A percentile compares a stretch with the other conserved stretches of the same genome.
Evolutionary conservation across 202 grass and related monocot species (phyloP).

Genomic region (Setaria viridis): DNA sequence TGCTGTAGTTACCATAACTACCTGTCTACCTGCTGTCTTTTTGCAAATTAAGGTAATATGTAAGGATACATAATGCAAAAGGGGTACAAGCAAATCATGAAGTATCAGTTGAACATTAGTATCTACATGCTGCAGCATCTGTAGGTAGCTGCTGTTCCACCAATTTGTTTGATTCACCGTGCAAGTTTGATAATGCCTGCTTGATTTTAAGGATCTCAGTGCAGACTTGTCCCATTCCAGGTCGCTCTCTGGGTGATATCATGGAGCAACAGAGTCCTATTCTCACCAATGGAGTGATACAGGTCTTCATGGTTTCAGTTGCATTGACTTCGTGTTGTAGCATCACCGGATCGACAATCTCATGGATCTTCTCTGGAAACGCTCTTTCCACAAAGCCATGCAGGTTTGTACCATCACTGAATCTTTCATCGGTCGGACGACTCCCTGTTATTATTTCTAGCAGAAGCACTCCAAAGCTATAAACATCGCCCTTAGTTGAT

Average conservation of each 20-base stretch:
- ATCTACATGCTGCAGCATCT: background rate
- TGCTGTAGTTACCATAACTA: no score
- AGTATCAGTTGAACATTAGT: background rate
- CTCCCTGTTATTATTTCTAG: constrained; percentile 63
- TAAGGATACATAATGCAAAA: background rate
- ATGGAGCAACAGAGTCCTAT: background rate
- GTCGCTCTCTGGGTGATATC: background rate
- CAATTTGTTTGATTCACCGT: background rate
- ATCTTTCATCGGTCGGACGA: constrained; percentile 43
- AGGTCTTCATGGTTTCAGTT: background rate
- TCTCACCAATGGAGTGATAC: background rate
- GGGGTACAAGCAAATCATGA: background rate
- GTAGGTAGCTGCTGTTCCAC: background rate
- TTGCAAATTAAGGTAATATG: background rate
- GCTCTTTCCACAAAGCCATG: constrained; percentile 31
- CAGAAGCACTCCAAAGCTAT: constrained; percentile 63
- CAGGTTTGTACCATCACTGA: constrained; percentile 45
- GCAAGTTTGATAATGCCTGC: background rate
- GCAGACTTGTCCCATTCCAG: background rate
- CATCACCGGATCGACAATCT: constrained; percentile 37
- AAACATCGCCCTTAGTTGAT: constrained; percentile 2
- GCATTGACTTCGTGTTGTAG: background rate
- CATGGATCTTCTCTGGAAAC: constrained; percentile 15
- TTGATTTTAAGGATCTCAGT: background rate
- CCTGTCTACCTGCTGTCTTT: no score